Percentiles rank a stretch among this genome's conserved stretches.
Conservation (phyloP, 1,284 basidiomycete genomes). For the Grifola frondosa region DNA sequence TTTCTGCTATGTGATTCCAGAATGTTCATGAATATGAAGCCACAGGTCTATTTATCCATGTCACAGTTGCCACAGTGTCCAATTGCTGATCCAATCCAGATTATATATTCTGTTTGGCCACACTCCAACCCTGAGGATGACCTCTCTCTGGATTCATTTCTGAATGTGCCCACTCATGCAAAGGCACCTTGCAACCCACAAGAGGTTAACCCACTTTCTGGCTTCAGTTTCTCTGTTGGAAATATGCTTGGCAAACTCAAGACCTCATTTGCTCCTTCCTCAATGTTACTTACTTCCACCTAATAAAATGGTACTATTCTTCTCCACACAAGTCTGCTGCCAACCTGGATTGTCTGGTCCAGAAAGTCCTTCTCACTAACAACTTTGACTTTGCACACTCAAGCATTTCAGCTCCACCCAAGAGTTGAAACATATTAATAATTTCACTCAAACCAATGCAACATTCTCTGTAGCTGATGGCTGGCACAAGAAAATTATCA, state of each 20-base stretch:
- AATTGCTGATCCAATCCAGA: too few relatives aligned
- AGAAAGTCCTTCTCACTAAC: conserved; percentile 5
- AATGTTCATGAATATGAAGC: too few relatives aligned
- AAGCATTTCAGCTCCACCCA: conserved; percentile 4
- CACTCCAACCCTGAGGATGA: conserved; percentile 1
- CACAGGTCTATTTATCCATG: too few relatives aligned
- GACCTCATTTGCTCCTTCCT: conserved; percentile 9
- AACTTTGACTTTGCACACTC: conserved; percentile 10
- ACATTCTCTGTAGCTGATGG: conserved; percentile 12
- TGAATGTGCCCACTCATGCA: neutral
- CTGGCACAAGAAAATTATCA: conserved; percentile 23
- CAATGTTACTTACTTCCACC: conserved; percentile 6
- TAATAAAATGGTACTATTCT: conserved; percentile 14
- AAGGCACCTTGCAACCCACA: too few relatives aligned
- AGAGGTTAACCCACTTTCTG: too few relatives aligned
- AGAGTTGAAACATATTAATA: conserved; percentile 3
- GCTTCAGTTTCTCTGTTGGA: too few relatives aligned
- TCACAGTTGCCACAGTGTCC: too few relatives aligned
- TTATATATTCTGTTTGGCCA: neutral
- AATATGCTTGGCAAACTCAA: too few relatives aligned
- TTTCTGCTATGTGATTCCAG: too few relatives aligned
- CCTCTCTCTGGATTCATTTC: neutral
- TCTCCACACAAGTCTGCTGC: conserved; percentile 9
- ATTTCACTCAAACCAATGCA: too few relatives aligned
- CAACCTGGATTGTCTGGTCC: conserved; percentile 12